A percentile compares a stretch with the other conserved stretches of the same genome.
Conservation (phyloP, 108 stramenopile species). For the Nitzschia palea region DNA sequence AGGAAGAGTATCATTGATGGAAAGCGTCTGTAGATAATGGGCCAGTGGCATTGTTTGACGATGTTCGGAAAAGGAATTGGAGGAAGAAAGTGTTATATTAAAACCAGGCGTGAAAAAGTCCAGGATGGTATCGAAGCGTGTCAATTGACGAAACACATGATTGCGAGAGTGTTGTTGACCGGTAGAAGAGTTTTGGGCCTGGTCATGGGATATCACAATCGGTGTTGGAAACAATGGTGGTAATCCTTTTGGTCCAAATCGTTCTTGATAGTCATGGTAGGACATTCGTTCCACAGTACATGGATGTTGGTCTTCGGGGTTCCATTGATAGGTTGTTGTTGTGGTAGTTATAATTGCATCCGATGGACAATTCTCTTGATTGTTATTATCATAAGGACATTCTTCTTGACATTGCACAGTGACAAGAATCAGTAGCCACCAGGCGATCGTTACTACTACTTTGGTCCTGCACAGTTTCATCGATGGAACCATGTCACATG, state of each 20-base stretch:
- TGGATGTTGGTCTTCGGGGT: conserved; percentile 57
- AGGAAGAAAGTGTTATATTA: conserved; percentile 73
- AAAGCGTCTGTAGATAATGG: conserved; percentile 63
- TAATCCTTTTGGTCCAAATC: conserved; percentile 41
- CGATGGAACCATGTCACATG: no score
- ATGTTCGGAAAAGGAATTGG: conserved; percentile 79
- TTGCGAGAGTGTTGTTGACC: conserved; percentile 28
- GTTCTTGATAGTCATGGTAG: conserved; percentile 28
- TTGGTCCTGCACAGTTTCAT: no score
- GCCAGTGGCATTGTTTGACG: conserved; percentile 55
- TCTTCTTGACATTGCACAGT: no score
- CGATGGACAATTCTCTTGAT: no score
- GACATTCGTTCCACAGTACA: conserved; percentile 65
- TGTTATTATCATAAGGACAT: no score
- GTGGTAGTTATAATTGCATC: background rate
- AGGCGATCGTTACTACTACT: no score
- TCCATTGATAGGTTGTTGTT: conserved; percentile 37
- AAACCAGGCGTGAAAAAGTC: conserved; percentile 55
- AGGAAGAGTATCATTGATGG: conserved; percentile 43
- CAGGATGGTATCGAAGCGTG: conserved; percentile 44
- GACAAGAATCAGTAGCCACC: no score
- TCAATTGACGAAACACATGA: conserved; percentile 45
- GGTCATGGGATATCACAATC: conserved; percentile 45
- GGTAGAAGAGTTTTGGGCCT: background rate
- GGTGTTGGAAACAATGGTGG: conserved; percentile 61